A percentile compares a stretch with the other conserved stretches of the same genome.
These are phyloP conservation scores for Quercus tomentella DNA, from an alignment of 331 rosid species.

Conservation along the genomic window DNA sequence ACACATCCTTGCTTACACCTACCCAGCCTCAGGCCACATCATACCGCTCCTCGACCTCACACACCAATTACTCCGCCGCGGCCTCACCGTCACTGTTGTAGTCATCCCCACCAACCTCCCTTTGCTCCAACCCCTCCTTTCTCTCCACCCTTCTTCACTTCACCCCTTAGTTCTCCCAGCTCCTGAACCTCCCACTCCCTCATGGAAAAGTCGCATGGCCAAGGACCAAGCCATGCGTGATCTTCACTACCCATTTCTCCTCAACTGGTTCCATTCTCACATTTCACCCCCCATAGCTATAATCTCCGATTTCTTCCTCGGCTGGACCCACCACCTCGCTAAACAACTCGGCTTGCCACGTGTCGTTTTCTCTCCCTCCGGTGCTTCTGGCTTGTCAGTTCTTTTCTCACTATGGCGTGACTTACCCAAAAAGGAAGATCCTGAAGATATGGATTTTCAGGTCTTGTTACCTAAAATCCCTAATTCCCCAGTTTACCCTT, in stretches of 20 bases:
- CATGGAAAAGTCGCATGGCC: not conserved
- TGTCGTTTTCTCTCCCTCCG: constrained; percentile 39
- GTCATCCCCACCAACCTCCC: constrained; percentile 3
- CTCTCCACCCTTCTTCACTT: not conserved
- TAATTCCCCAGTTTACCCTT: constrained; percentile 29
- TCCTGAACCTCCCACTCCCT: not conserved
- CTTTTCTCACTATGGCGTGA: constrained; percentile 18
- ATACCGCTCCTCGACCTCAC: constrained; percentile 1
- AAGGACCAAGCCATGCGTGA: constrained; percentile 15
- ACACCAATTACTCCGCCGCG: not conserved
- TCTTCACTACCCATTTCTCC: constrained; percentile 21
- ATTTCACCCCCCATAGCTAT: constrained; percentile 31
- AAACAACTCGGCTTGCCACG: constrained; percentile 15
- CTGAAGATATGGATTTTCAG: not conserved
- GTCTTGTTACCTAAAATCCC: constrained; percentile 12
- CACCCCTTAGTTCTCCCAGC: not conserved
- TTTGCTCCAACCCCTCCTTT: constrained; percentile 17
- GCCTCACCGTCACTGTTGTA: not conserved
- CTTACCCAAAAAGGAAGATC: not conserved
- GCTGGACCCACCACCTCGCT: constrained; percentile 39
- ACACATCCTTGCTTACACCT: not conserved
- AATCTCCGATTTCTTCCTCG: constrained; percentile 47
- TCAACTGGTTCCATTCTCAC: constrained; percentile 34
- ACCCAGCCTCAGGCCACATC: not conserved
- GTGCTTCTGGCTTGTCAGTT: constrained; percentile 26